phyloP scores from a whole-genome alignment of 208 protist genomes.

The Zelonia costaricensis region DNA sequence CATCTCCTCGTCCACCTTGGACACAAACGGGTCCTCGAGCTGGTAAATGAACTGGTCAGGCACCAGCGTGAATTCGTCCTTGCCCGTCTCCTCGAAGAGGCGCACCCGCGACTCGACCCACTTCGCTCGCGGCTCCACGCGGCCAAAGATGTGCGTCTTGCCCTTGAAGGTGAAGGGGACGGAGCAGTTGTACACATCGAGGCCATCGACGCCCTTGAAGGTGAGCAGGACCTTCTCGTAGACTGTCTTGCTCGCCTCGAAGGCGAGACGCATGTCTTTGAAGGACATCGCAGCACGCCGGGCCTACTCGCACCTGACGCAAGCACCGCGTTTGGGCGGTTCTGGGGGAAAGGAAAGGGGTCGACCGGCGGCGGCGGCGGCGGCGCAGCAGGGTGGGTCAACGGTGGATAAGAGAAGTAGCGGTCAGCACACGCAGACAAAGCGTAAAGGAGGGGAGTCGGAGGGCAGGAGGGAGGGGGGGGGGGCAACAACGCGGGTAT shows the following conservation, averaged over 20 bases:
- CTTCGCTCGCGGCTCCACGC: slow-evolving; percentile 33
- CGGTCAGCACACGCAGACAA: no score
- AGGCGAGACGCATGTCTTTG: slow-evolving; percentile 17
- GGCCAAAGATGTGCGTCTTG: slow-evolving; percentile 39
- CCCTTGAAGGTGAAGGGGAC: slow-evolving; percentile 40
- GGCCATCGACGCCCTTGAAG: slow-evolving; percentile 42
- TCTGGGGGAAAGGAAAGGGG: no score
- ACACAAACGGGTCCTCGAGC: slow-evolving; percentile 45
- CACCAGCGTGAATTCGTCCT: slow-evolving; percentile 43
- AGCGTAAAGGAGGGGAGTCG: no score
- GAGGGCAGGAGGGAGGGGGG: no score
- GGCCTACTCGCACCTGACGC: no score
- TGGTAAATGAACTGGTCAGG: slow-evolving; percentile 26
- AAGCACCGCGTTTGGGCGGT: no score
- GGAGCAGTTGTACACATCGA: slow-evolving; percentile 55
- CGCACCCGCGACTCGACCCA: slow-evolving; percentile 42
- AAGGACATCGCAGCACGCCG: not conserved
- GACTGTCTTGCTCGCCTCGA: slow-evolving; percentile 23
- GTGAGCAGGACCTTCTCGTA: slow-evolving; percentile 40
- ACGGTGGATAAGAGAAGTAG: no score
- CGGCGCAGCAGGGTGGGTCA: no score
- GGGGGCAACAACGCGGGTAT: no score
- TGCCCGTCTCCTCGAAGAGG: slow-evolving; percentile 45
- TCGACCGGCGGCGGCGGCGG: no score
- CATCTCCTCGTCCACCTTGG: slow-evolving; percentile 29